Conservation (phyloP, 2,329 filamentous ascomycete species). For the Uncinocarpus reesii region DNA sequence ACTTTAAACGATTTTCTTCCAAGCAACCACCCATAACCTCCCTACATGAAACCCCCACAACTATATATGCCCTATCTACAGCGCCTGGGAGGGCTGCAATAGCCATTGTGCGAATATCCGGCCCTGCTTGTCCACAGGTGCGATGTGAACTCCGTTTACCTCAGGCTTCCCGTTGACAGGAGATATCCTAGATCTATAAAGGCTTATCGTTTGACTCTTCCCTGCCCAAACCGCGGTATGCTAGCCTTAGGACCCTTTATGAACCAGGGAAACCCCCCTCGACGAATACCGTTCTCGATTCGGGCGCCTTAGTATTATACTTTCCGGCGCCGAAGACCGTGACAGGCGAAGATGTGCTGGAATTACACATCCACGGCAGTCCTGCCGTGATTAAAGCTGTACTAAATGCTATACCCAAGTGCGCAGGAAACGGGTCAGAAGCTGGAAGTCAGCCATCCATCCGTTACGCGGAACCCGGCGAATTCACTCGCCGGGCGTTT, state of each 20-base stretch:
- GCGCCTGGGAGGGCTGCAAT: conserved; percentile 79
- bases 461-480: conserved; percentile 85
- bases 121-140: conserved; percentile 61
- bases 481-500: conserved; percentile 90
- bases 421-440: conserved; percentile 17
- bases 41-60: conserved; percentile 33
- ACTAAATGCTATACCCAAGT: conserved; percentile 58
- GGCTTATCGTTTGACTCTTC: conserved; percentile 47
- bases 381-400: conserved; percentile 80
- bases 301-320: conserved; percentile 68
- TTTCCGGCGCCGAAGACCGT: conserved; percentile 73
- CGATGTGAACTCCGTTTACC: conserved; percentile 14
- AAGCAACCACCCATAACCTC: not conserved
- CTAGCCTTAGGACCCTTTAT: conserved; percentile 64
- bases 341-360: conserved; percentile 85
- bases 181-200: conserved; percentile 48
- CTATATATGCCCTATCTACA: conserved; percentile 88
- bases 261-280: conserved; percentile 41
- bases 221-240: conserved; percentile 51
- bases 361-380: conserved; percentile 90
- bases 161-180: not conserved
- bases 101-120: conserved; percentile 79
- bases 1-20: not conserved
- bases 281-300: conserved; percentile 51
- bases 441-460: conserved; percentile 33